Percentiles rank a stretch among this genome's conserved stretches.
Conservation (phyloP, 495 filamentous ascomycete species). For the Cenococcum geophilum region DNA sequence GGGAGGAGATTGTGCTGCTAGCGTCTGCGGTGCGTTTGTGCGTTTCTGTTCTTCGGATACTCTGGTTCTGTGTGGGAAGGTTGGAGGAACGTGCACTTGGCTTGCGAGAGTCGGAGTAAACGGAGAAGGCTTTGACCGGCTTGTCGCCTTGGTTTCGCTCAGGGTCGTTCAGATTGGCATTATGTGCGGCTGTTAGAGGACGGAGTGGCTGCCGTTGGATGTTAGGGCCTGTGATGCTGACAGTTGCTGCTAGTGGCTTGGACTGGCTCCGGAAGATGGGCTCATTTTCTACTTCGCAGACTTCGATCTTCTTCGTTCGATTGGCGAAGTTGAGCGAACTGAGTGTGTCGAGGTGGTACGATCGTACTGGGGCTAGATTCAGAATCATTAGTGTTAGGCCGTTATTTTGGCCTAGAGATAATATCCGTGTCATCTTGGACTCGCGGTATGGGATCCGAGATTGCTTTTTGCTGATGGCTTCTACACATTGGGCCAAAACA, state of each 20-base stretch:
- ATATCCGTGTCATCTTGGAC: constrained; percentile 93
- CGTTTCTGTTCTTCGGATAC: constrained; percentile 37
- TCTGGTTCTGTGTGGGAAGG: constrained; percentile 37
- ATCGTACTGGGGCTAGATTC: constrained; percentile 78
- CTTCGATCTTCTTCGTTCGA: constrained; percentile 92
- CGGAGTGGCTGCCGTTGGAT: constrained; percentile 69
- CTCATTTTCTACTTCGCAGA: constrained; percentile 90
- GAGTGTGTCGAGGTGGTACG: constrained; percentile 89
- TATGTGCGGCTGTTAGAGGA: constrained; percentile 56
- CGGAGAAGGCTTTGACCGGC: constrained; percentile 68
- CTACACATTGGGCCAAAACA: constrained; percentile 89
- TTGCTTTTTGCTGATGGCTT: constrained; percentile 78
- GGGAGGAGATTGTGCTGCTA: constrained; percentile 7
- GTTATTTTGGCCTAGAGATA: constrained; percentile 91
- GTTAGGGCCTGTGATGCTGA: constrained; percentile 43
- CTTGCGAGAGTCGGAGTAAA: constrained; percentile 67
- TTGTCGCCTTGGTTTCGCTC: constrained; percentile 57
- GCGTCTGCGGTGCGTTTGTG: constrained; percentile 25
- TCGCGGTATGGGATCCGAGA: constrained; percentile 87
- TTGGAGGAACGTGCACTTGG: constrained; percentile 36
- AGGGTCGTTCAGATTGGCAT: constrained; percentile 54
- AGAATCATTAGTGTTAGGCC: constrained; percentile 95
- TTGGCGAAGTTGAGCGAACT: constrained; percentile 94
- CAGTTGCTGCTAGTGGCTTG: constrained; percentile 39
- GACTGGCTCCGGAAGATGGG: constrained; percentile 67